Conservation (phyloP, 148 eudicot species). For the Talinum fruticosum region DNA sequence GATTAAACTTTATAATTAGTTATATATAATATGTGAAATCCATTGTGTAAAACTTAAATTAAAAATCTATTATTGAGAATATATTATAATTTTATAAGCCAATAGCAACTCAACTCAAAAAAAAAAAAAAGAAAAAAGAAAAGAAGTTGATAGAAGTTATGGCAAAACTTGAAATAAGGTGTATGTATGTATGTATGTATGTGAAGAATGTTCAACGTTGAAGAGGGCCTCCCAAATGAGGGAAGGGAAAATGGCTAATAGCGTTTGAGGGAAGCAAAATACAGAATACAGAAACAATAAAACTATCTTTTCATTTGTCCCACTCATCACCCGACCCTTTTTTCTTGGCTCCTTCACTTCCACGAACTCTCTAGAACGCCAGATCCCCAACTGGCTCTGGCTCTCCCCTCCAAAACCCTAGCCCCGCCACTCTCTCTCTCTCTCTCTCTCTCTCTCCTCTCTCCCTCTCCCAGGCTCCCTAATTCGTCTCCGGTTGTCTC, state of each 20-base stretch:
- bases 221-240: not conserved
- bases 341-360: slow-evolving; percentile 6
- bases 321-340: not conserved
- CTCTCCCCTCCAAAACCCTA: slow-evolving; percentile 8
- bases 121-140: too few relatives aligned
- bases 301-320: not conserved
- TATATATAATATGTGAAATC: too few relatives aligned
- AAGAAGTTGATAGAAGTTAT: too few relatives aligned
- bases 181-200: too few relatives aligned
- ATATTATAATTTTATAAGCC: too few relatives aligned
- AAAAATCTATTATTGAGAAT: too few relatives aligned
- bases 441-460: not conserved
- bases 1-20: too few relatives aligned
- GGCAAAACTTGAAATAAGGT: too few relatives aligned
- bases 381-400: not conserved
- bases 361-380: slow-evolving; percentile 9
- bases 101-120: too few relatives aligned
- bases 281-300: not conserved
- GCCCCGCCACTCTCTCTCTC: not conserved
- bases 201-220: too few relatives aligned
- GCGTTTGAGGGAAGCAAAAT: not conserved
- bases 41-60: too few relatives aligned
- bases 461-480: not conserved
- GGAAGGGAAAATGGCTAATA: not conserved
- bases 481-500: not conserved